Evolutionary conservation across 2,329 filamentous ascomycete species (phyloP).

Genomic region (Scedosporium minutisporum): DNA sequence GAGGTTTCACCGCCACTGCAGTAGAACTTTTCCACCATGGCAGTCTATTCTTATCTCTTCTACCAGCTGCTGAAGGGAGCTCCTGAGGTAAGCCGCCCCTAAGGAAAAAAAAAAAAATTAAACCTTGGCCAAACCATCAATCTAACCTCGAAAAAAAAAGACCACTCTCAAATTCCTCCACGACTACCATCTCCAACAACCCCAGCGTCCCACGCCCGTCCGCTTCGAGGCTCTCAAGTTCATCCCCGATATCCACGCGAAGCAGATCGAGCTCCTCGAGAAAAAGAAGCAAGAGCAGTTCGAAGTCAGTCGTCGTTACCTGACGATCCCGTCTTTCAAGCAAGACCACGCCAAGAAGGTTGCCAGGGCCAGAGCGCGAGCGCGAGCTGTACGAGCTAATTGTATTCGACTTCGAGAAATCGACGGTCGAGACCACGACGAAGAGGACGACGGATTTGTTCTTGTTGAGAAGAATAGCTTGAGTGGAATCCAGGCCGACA

Average conservation of each 20-base stretch:
- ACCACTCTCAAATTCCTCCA: neutral
- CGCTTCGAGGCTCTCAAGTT: neutral
- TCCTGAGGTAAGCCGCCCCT: neutral
- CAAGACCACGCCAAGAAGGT: neutral
- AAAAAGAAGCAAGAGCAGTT: neutral
- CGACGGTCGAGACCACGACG: neutral
- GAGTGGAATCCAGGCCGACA: constrained; percentile 21
- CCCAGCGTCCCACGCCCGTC: neutral
- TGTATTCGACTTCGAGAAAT: neutral
- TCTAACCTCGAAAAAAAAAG: neutral
- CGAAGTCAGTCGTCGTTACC: neutral
- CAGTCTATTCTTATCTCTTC: neutral
- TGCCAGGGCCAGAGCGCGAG: neutral
- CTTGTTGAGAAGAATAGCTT: neutral
- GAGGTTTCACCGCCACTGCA: neutral
- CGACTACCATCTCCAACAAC: neutral
- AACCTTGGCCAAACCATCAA: neutral
- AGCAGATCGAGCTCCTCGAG: neutral
- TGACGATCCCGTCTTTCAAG: neutral
- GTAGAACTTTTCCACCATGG: neutral
- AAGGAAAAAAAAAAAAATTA: neutral
- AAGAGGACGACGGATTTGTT: neutral
- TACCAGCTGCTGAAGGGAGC: neutral
- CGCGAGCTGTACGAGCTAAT: no score
- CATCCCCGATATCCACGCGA: neutral